Conservation (phyloP, 306 rosid species). For the Cicer cuneatum region DNA sequence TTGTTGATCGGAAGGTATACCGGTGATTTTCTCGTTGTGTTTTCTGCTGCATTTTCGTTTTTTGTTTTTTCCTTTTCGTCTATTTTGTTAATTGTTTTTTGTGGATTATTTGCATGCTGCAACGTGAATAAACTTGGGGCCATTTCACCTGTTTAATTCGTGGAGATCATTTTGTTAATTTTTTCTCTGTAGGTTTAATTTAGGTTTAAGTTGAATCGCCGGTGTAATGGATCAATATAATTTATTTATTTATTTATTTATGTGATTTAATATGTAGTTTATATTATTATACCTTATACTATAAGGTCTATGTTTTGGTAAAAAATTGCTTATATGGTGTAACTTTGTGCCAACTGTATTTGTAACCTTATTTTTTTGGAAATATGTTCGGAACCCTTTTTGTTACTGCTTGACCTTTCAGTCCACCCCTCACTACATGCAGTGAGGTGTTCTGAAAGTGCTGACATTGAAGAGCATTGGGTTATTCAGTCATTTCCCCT, state of each 20-base stretch:
- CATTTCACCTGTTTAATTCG: conserved; percentile 30
- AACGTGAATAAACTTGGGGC: neutral
- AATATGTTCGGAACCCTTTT: conserved; percentile 8
- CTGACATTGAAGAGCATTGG: neutral
- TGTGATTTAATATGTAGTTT: conserved; percentile 15
- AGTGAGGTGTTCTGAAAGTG: neutral
- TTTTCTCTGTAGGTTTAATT: neutral
- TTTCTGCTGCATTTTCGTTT: neutral
- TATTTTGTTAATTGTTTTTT: neutral
- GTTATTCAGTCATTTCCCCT: neutral
- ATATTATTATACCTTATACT: neutral
- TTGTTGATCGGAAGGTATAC: neutral
- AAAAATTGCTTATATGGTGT: neutral
- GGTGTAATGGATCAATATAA: neutral
- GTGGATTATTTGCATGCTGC: conserved; percentile 20
- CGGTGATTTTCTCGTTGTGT: conserved; percentile 2
- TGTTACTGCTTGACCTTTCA: neutral
- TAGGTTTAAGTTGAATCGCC: neutral
- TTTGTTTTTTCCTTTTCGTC: neutral
- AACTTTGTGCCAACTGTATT: neutral
- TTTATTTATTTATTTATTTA: neutral
- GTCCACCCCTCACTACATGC: neutral
- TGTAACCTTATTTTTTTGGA: neutral
- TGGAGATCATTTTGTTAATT: neutral
- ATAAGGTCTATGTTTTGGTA: conserved; percentile 2